Evolutionary conservation across 306 rosid species (phyloP).

Genomic region (Morella rubra): DNA sequence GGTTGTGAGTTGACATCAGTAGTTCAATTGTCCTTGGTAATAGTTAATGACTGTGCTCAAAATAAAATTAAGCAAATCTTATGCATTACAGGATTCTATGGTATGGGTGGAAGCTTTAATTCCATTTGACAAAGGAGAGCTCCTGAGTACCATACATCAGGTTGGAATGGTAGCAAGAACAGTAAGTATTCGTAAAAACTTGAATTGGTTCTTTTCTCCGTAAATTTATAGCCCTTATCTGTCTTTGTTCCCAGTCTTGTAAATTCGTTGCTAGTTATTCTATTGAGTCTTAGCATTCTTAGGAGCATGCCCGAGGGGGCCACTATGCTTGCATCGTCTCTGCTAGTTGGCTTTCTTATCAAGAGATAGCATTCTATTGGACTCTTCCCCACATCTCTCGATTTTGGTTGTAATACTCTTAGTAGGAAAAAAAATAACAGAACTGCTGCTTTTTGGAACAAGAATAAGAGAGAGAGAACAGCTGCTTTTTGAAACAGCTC

Average conservation of each 20-base stretch:
- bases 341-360: too few species aligned
- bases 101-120: conserved; percentile 98
- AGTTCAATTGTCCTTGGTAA: neutral
- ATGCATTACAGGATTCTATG: conserved; percentile 70
- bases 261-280: neutral
- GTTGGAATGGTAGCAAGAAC: conserved; percentile 96
- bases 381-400: too few species aligned
- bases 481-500: neutral
- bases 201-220: neutral
- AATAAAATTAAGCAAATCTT: neutral
- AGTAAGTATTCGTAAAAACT: conserved; percentile 50
- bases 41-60: neutral
- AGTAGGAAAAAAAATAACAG: neutral
- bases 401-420: neutral
- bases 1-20: conserved; percentile 45
- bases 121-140: conserved; percentile 91
- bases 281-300: neutral
- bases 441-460: neutral
- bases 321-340: too few species aligned
- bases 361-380: too few species aligned
- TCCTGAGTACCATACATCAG: conserved; percentile 82
- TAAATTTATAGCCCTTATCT: neutral
- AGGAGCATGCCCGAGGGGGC: too few species aligned
- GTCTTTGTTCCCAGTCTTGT: neutral
- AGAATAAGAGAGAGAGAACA: too few species aligned